Evolutionary conservation across 2,329 filamentous ascomycete species (phyloP), one percentile per base, ranked within the genome.

Genomic region (Colletotrichum karsti): DNA sequence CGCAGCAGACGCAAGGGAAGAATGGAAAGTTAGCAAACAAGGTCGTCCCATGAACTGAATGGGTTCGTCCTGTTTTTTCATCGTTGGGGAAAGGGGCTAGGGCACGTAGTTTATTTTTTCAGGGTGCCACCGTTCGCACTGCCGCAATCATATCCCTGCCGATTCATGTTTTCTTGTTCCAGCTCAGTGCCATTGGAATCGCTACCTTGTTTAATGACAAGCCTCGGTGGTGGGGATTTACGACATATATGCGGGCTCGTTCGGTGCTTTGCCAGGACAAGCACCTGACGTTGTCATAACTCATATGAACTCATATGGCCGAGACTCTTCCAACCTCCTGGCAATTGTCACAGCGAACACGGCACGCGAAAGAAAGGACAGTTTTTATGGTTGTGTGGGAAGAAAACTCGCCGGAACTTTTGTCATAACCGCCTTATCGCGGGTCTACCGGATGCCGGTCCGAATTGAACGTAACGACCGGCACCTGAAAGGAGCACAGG

Each of bases 41-140:
- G 64, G 64, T 63, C 51, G 50, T 67, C 53, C 59, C 64, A 67
- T 67, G 64, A 30, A 67, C 33, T 20, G 44, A 35, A 57, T 26
- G 30, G 51, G 59, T 63, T 57, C 35, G 44, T 53, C 64, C 48
- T 44, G 35, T 55, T 42, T 63, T 63, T 63, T 56, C n/a, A 24
- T 51, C 20, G n/a, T 41, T 20, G 57, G 57, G 39, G 51, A 46
- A 22, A 26, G 26, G 37, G 64, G 35, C 63, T 67, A 55, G 59
- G 63, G 63, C 59, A 51, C 33, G 24, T 46, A 53, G 59, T 57
- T 63, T 63, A 24, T 42, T 63, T 67, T 63, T 39, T 51, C 20
- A 13, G 7, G 26, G 55, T 46, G 46, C 46, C 46, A 58, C 55
- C 20, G 55, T 26, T 7, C 18, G 41, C 41, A 50, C 42, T 37